Evolutionary conservation across 306 rosid genomes (phyloP).

Genomic region (Trifolium pratense): DNA sequence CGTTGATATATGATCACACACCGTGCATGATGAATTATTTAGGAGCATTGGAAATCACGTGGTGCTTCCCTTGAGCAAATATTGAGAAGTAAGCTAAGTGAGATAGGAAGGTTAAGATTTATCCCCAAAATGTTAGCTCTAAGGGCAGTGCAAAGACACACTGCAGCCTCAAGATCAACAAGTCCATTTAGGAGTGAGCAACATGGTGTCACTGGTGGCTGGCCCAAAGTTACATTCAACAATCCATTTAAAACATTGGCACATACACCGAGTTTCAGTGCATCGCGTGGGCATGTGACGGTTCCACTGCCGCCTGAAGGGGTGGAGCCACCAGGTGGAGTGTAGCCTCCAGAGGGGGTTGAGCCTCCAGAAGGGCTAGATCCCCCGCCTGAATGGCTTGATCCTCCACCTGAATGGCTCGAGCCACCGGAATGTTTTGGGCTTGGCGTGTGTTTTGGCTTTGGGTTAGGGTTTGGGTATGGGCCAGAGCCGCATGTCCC

Average conservation of each 20-base stretch:
- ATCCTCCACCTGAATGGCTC: slow-evolving; percentile 6
- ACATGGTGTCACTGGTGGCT: slow-evolving; percentile 68
- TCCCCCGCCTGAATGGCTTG: neutral
- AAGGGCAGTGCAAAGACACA: slow-evolving; percentile 83
- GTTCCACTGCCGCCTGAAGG: neutral
- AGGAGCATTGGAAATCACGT: slow-evolving; percentile 54
- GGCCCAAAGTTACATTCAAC: slow-evolving; percentile 56
- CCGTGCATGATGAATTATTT: slow-evolving; percentile 1
- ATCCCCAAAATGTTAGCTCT: slow-evolving; percentile 70
- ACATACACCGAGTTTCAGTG: slow-evolving; percentile 70
- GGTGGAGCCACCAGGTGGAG: neutral
- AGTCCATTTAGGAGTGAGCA: slow-evolving; percentile 74
- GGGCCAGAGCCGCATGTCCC: slow-evolving; percentile 44
- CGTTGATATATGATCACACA: neutral
- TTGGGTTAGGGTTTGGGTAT: slow-evolving; percentile 35
- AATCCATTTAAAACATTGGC: slow-evolving; percentile 63
- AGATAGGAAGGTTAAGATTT: slow-evolving; percentile 64
- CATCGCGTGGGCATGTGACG: slow-evolving; percentile 56
- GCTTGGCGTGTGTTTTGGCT: slow-evolving; percentile 36
- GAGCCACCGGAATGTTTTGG: neutral
- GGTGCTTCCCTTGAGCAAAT: slow-evolving; percentile 59
- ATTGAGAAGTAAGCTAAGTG: slow-evolving; percentile 77
- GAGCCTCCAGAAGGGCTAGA: neutral
- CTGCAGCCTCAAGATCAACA: slow-evolving; percentile 71
- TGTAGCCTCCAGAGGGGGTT: neutral